Evolutionary conservation across 495 filamentous ascomycete species (phyloP).

Genomic region (Talaromyces proteolyticus): DNA sequence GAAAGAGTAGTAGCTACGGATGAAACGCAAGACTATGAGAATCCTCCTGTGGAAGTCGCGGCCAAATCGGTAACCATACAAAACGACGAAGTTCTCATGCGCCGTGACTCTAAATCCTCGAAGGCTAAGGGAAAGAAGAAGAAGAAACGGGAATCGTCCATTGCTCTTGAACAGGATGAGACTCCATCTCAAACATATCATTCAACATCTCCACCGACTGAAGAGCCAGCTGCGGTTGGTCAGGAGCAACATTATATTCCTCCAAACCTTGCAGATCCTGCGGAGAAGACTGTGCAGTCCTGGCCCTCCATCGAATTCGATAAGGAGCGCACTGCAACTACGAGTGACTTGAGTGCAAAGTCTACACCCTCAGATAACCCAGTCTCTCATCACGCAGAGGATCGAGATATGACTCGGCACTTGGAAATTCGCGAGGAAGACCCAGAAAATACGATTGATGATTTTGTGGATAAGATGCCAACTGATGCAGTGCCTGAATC

Average conservation of each 20-base stretch:
- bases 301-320: constrained; percentile 5
- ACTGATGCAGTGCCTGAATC: not conserved
- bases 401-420: not conserved
- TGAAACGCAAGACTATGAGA: constrained; percentile 1
- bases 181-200: not conserved
- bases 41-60: not conserved
- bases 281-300: not conserved
- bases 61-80: not conserved
- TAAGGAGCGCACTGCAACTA: not conserved
- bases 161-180: not conserved
- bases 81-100: not conserved
- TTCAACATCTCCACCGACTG: not conserved
- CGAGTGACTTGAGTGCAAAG: not conserved
- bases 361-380: not conserved
- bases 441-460: not conserved
- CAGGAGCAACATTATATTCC: not conserved
- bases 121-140: constrained; percentile 20
- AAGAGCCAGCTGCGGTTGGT: constrained; percentile 2
- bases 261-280: not conserved
- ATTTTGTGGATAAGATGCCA: not conserved
- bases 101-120: constrained; percentile 21
- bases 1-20: constrained; percentile 5
- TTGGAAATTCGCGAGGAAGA: not conserved
- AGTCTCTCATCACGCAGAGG: not conserved
- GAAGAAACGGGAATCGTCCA: constrained; percentile 8